A percentile compares a stretch with the other conserved stretches of the same genome.
phyloP scores from a whole-genome alignment of 176 grass and related monocot genomes.

The Paspalum notatum region DNA sequence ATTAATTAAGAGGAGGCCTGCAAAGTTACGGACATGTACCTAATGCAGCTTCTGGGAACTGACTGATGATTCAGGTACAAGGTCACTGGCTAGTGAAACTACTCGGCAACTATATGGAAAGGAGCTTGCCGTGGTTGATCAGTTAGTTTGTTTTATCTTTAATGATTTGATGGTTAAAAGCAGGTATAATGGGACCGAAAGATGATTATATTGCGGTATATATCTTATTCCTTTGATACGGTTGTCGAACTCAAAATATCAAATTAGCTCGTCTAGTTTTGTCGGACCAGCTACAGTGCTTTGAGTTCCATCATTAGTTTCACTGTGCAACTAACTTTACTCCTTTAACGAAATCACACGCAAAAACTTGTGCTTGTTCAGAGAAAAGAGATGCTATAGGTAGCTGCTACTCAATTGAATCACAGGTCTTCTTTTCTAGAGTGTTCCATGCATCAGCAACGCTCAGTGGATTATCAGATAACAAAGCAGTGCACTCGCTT shows the following conservation, averaged over 20 bases:
- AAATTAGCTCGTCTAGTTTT: background rate
- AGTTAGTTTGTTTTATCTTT: constrained; percentile 11
- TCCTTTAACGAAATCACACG: background rate
- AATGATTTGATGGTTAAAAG: constrained; percentile 18
- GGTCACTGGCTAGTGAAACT: constrained; percentile 19
- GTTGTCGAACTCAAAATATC: background rate
- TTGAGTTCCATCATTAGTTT: background rate
- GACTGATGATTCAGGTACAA: constrained; percentile 25
- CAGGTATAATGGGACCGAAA: background rate
- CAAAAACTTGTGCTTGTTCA: background rate
- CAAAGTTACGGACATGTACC: constrained; percentile 41
- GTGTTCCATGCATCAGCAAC: constrained; percentile 39
- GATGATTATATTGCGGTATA: background rate
- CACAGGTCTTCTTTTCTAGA: constrained; percentile 37
- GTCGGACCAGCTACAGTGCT: background rate
- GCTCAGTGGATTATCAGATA: constrained; percentile 29
- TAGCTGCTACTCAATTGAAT: background rate
- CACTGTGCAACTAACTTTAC: background rate
- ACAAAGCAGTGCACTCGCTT: constrained; percentile 20
- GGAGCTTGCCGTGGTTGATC: constrained; percentile 2
- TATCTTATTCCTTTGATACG: background rate
- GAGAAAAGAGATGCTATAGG: background rate
- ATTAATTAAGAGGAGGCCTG: constrained; percentile 29
- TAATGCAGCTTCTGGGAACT: constrained; percentile 51
- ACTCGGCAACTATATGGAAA: constrained; percentile 31